phyloP scores from a whole-genome alignment of 306 rosid species.

The Oemleria cerasiformis region DNA sequence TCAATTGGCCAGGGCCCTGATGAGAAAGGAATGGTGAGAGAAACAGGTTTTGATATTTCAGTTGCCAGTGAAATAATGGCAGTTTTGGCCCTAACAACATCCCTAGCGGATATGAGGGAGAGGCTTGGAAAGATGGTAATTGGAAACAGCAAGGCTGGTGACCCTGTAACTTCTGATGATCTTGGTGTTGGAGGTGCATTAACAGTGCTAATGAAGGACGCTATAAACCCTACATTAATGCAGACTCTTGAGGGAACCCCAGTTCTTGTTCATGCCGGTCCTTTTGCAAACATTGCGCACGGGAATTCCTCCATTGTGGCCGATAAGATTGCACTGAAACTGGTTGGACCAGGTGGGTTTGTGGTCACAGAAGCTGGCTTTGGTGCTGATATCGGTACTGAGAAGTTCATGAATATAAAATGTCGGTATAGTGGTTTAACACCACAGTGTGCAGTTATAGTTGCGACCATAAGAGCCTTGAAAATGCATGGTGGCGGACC shows the following conservation, averaged over 20 bases:
- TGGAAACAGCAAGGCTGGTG: conserved; percentile 92
- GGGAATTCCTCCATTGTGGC: conserved; percentile 98
- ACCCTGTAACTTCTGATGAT: conserved; percentile 90
- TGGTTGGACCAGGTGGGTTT: conserved; percentile 95
- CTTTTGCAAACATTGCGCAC: conserved; percentile 94
- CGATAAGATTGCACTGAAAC: conserved; percentile 91
- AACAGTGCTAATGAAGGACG: conserved; percentile 95
- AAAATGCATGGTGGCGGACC: conserved; percentile 99
- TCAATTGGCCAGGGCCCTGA: conserved; percentile 92
- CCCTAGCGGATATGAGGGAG: conserved; percentile 91
- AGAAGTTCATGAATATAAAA: conserved; percentile 94
- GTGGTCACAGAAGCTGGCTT: conserved; percentile 99
- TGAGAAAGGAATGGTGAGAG: conserved; percentile 98
- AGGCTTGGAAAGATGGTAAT: conserved; percentile 96
- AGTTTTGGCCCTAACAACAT: conserved; percentile 91
- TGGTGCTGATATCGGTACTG: conserved; percentile 95
- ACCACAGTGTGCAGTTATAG: conserved; percentile 90
- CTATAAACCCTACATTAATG: conserved; percentile 96
- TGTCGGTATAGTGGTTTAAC: conserved; percentile 88
- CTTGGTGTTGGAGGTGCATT: conserved; percentile 96
- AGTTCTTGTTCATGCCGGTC: conserved; percentile 99
- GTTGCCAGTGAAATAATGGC: conserved; percentile 99
- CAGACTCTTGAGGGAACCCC: conserved; percentile 99
- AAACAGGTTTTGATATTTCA: conserved; percentile 92
- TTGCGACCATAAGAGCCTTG: conserved; percentile 89